These are phyloP conservation scores for Begonia loranthoides DNA, from an alignment of 306 rosid genomes.

Conservation along the genomic window DNA sequence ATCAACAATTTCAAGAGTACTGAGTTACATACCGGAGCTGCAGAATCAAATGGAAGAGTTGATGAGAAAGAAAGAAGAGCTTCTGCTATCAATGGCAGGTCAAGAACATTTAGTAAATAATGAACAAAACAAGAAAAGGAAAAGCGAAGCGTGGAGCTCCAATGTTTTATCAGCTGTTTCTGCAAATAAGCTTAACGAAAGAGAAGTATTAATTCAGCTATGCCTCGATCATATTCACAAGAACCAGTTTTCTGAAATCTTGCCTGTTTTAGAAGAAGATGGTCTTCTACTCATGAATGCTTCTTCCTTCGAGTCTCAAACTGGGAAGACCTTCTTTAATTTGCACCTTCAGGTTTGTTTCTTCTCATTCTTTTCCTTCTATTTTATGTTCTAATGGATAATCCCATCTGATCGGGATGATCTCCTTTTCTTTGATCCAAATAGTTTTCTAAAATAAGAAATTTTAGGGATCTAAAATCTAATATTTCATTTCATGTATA, in stretches of 20 bases:
- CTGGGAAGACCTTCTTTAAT: slow-evolving; percentile 32
- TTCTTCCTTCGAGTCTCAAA: slow-evolving; percentile 44
- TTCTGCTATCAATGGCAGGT: slow-evolving; percentile 14
- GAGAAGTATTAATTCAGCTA: slow-evolving; percentile 39
- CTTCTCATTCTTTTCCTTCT: neutral
- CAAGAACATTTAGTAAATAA: slow-evolving; percentile 7
- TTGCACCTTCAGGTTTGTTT: slow-evolving; percentile 37
- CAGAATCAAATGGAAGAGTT: slow-evolving; percentile 41
- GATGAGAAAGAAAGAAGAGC: slow-evolving; percentile 32
- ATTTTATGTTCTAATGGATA: neutral
- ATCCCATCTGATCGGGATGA: neutral
- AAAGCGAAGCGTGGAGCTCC: slow-evolving; percentile 1
- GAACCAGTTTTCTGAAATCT: slow-evolving; percentile 23
- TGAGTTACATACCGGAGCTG: slow-evolving; percentile 54
- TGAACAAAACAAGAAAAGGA: neutral
- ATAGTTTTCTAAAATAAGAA: neutral
- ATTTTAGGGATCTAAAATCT: no score
- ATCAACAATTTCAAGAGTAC: slow-evolving; percentile 32
- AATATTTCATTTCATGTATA: neutral
- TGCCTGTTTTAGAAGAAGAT: slow-evolving; percentile 33
- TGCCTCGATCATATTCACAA: slow-evolving; percentile 15
- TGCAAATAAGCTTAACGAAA: slow-evolving; percentile 28
- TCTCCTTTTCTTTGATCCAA: neutral
- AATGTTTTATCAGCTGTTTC: slow-evolving; percentile 24
- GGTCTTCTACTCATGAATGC: slow-evolving; percentile 30